Base-by-base conservation (phyloP, 2,329 filamentous ascomycete genomes). In the Bipolaris oryzae region DNA sequence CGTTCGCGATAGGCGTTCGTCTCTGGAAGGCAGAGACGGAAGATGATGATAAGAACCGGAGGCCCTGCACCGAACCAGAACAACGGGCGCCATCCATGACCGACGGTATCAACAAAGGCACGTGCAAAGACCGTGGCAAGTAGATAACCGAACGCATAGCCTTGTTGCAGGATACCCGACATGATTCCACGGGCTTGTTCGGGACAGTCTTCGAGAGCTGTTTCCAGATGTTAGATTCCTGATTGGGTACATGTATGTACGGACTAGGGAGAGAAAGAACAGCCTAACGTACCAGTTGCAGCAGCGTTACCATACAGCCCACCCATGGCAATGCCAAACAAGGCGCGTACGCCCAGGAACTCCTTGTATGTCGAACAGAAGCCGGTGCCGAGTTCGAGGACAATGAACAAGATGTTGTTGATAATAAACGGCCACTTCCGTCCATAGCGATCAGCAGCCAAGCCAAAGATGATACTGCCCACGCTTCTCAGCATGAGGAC, bases 51-150 rank as follows among this genome's bases (percentile, higher is more conserved):
- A 31, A 96, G 75, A 1, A 92, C 82, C 0, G 92, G 92, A 0
- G 91, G 90, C 35, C 88, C 85, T 5, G 92, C 91, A 11, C 88
- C 92, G 74, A 96, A 96, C 92, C 92, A 96, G 80, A 88, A 96
- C 0, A 96, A 80, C 0, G 92, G 91, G 7, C 92, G 83, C 92
- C 92, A 96, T 50, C 84, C 87, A 71, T 96, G 88, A 1, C 86
- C 75, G 0, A 91, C 94, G 1, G 91, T 95, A 74, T 90, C 79
- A 47, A 93, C 85, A 6, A 95, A 82, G 4, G 82, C 91, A 39
- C 80, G 72, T 0, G 76, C 78, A 66, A 86, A 85, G 9, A 83
- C 82, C 1, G 82, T 82, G 0, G 83, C 85, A 1, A 88, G 79
- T n/a, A 88, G 76, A 69, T 87, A 88, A 2, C 85, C 85, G 67